Evolutionary conservation across 441 rosid genomes (phyloP).

Genomic region (Brassica balearica): DNA sequence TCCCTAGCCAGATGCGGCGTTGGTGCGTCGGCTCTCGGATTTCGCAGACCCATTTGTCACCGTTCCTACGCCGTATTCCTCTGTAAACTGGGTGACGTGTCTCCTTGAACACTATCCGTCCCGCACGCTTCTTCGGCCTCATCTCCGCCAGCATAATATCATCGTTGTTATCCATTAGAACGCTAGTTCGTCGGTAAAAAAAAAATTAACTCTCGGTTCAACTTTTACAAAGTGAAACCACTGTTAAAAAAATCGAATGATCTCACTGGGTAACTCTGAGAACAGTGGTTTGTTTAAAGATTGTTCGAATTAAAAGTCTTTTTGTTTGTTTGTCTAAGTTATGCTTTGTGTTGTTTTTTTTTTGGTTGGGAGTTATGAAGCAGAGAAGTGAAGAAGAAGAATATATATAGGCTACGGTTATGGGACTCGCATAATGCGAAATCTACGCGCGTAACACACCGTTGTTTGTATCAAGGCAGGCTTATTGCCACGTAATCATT

Average conservation of each 20-base stretch:
- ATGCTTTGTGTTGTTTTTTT: slow-evolving; percentile 21
- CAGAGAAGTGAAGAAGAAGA: slow-evolving; percentile 6
- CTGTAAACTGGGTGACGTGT: slow-evolving; percentile 89
- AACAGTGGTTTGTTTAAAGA: neutral
- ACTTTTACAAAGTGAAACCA: neutral
- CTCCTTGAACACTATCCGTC: slow-evolving; percentile 76
- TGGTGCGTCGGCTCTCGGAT: slow-evolving; percentile 68
- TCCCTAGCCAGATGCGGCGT: slow-evolving; percentile 87
- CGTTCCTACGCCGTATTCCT: slow-evolving; percentile 75
- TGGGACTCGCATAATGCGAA: slow-evolving; percentile 28
- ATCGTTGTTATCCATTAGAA: slow-evolving; percentile 20
- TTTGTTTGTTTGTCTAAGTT: neutral
- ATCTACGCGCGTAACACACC: slow-evolving; percentile 27
- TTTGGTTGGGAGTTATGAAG: slow-evolving; percentile 34
- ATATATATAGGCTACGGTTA: slow-evolving; percentile 29
- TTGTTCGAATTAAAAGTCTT: neutral
- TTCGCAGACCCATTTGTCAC: slow-evolving; percentile 87
- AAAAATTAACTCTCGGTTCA: neutral
- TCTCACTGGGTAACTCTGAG: neutral
- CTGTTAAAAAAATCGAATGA: neutral
- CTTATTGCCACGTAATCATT: slow-evolving; percentile 15
- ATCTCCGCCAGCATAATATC: slow-evolving; percentile 55
- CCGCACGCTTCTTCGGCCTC: slow-evolving; percentile 77
- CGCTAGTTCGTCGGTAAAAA: neutral
- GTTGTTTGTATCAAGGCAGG: neutral